A percentile compares a stretch with the other conserved stretches of the same genome.
Conservation (phyloP, 1,284 basidiomycete species). For the Fistulinella cinereoalba region DNA sequence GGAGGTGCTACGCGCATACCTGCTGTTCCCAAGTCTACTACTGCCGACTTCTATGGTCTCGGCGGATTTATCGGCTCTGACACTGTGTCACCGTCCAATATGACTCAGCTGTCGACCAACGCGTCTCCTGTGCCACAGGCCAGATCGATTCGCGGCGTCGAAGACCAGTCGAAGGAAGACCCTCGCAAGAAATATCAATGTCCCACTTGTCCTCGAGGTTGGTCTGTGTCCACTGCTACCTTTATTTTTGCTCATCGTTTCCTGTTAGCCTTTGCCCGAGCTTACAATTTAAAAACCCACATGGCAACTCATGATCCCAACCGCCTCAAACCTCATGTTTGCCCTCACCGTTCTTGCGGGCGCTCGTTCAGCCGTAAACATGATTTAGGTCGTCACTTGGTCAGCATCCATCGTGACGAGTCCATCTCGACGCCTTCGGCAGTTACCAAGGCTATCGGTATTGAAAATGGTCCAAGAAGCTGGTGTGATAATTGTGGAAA, state of each 20-base stretch:
- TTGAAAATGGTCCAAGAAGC: conserved; percentile 54
- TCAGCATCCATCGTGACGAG: conserved; percentile 80
- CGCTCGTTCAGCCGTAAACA: conserved; percentile 89
- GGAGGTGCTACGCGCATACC: conserved; percentile 47
- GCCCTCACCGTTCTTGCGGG: conserved; percentile 76
- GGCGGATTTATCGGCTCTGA: conserved; percentile 37
- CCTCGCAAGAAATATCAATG: conserved; percentile 77
- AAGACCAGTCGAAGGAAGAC: conserved; percentile 50
- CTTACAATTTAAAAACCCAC: conserved; percentile 89
- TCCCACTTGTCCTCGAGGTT: conserved; percentile 67
- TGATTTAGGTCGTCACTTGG: conserved; percentile 80
- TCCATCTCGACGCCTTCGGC: conserved; percentile 43
- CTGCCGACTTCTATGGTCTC: conserved; percentile 56
- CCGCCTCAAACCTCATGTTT: conserved; percentile 80
- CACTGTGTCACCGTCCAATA: conserved; percentile 54
- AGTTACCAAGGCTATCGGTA: conserved; percentile 52
- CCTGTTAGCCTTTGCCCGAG: conserved; percentile 75
- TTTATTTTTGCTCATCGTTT: background rate
- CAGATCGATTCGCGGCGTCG: conserved; percentile 36
- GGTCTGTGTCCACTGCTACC: conserved; percentile 11
- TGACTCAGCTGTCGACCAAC: conserved; percentile 47
- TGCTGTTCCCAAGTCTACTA: conserved; percentile 39
- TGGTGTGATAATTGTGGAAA: conserved; percentile 79
- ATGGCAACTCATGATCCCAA: conserved; percentile 88
- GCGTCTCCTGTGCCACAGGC: conserved; percentile 42